Evolutionary conservation across 1,284 basidiomycete genomes (phyloP).

Genomic region (Ustilago esculenta): DNA sequence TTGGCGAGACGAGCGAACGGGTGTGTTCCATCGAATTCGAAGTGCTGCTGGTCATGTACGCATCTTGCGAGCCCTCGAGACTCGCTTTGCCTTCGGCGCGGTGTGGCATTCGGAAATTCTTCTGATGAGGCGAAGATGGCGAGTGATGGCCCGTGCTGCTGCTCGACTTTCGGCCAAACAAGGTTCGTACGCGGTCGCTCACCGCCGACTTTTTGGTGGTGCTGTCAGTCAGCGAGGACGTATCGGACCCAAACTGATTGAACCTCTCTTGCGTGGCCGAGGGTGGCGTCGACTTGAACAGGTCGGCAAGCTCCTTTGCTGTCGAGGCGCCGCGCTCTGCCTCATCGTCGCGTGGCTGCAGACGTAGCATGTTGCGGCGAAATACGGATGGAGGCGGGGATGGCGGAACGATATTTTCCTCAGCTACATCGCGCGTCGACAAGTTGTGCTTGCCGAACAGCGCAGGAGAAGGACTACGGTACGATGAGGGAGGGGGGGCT

Average conservation of each 20-base stretch:
- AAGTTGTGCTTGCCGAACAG: conserved; percentile 16
- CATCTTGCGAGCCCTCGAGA: conserved; percentile 32
- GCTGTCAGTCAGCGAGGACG: conserved; percentile 11
- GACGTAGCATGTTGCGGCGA: conserved; percentile 15
- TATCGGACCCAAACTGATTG: conserved; percentile 14
- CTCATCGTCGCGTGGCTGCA: conserved; percentile 44
- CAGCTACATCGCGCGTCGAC: conserved; percentile 13
- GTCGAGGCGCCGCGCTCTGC: conserved; percentile 14
- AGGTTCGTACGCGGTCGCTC: conserved; percentile 40
- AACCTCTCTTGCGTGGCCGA: conserved; percentile 27
- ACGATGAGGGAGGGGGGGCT: conserved; percentile 44
- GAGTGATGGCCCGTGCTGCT: conserved; percentile 30
- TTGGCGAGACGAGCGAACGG: conserved; percentile 27
- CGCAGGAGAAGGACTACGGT: conserved; percentile 38
- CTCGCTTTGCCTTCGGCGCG: conserved; percentile 32
- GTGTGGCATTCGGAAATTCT: conserved; percentile 8
- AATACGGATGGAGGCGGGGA: not conserved
- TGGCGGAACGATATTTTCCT: conserved; percentile 12
- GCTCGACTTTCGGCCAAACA: conserved; percentile 46
- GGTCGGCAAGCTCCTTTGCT: conserved; percentile 45
- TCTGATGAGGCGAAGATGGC: conserved; percentile 21
- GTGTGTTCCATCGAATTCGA: conserved; percentile 36
- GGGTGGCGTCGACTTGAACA: conserved; percentile 53
- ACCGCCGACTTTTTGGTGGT: conserved; percentile 32
- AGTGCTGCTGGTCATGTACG: conserved; percentile 35